Evolutionary conservation across 2,329 filamentous ascomycete species (phyloP).

Genomic region (Aspergillus sp.): DNA sequence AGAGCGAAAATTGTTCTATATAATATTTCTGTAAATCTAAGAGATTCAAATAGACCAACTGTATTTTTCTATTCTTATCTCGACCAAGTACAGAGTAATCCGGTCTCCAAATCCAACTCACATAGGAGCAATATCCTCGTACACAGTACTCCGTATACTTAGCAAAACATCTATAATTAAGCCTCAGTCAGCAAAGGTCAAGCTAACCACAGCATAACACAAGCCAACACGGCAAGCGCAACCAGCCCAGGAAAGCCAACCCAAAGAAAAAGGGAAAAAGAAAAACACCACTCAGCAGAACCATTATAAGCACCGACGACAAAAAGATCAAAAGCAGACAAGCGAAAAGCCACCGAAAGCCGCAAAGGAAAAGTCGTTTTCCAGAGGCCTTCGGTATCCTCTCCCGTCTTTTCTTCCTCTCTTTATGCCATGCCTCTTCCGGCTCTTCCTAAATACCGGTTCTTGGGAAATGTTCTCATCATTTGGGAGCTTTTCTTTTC

Average conservation of each 20-base stretch:
- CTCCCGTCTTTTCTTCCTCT: conserved; percentile 12
- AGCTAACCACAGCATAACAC: background rate
- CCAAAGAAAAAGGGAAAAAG: background rate
- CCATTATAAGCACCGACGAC: conserved; percentile 43
- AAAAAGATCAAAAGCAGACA: conserved; percentile 15
- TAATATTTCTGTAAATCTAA: too few species aligned
- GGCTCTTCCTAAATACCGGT: conserved; percentile 42
- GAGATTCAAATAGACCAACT: too few species aligned
- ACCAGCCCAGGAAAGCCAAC: background rate
- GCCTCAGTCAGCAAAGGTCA: background rate
- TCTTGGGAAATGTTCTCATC: conserved; percentile 36
- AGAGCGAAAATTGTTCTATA: background rate
- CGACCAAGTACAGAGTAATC: too few species aligned
- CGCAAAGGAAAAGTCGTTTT: conserved; percentile 1
- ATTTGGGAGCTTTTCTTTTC: conserved; percentile 14
- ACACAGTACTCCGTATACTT: too few species aligned
- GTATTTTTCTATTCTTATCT: too few species aligned
- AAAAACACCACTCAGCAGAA: conserved; percentile 35
- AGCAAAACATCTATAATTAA: too few species aligned
- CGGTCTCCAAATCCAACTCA: too few species aligned
- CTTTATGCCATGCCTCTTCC: conserved; percentile 38
- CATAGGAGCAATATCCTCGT: conserved; percentile 1
- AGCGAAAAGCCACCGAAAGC: too few species aligned
- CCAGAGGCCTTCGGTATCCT: background rate
- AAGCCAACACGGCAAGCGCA: background rate